phyloP scores from a whole-genome alignment of 148 eudicot species.

The Persicaria tinctoria region DNA sequence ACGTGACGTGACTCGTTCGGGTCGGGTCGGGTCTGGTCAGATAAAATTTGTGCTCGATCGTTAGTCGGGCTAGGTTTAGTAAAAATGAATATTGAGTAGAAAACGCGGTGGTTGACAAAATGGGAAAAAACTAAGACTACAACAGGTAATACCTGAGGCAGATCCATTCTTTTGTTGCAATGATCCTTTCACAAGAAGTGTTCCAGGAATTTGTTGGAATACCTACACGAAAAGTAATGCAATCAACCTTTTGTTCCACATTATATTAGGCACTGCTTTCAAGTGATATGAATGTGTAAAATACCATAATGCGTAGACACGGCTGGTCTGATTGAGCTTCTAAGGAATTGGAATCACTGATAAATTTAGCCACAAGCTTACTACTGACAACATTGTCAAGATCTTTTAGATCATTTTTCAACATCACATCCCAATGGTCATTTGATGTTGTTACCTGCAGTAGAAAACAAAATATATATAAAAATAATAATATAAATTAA shows the following conservation, averaged over 20 bases:
- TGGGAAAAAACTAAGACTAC: not conserved
- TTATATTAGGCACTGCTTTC: not conserved
- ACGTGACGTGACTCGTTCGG: too few species aligned
- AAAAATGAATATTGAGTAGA: not conserved
- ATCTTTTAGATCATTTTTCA: constrained; percentile 34
- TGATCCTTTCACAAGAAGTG: constrained; percentile 74
- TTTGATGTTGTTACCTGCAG: constrained; percentile 42
- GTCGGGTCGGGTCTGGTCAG: too few species aligned
- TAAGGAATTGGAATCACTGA: constrained; percentile 21
- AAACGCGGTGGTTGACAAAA: not conserved
- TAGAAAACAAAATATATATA: not conserved
- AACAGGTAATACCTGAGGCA: constrained; percentile 32
- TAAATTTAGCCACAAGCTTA: constrained; percentile 15
- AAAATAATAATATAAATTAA: not conserved
- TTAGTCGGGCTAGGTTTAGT: too few species aligned
- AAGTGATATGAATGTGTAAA: constrained; percentile 7
- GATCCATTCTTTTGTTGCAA: constrained; percentile 41
- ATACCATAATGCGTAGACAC: constrained; percentile 58
- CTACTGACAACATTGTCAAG: constrained; percentile 18
- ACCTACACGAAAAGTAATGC: constrained; percentile 31
- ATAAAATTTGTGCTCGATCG: too few species aligned
- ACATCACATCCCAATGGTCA: constrained; percentile 41
- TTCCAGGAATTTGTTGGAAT: constrained; percentile 89
- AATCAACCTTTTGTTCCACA: constrained; percentile 6
- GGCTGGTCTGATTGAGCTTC: constrained; percentile 19